Evolutionary conservation across 148 eudicot species (phyloP).

Genomic region (Silene uniflora): DNA sequence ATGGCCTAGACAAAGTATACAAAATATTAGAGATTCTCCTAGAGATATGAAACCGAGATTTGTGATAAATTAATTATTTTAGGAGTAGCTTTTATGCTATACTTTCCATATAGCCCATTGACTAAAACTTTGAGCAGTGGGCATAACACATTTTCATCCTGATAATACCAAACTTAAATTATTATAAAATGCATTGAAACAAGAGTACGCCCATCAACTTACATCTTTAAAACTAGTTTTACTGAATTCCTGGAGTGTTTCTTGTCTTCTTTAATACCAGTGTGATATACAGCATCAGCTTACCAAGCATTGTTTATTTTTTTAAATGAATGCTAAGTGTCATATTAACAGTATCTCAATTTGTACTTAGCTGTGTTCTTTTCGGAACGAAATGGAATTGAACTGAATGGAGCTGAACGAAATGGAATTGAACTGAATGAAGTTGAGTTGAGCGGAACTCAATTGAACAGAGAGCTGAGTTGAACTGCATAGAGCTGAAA

Average conservation of each 20-base stretch:
- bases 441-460: too few species aligned
- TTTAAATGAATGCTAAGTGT: too few species aligned
- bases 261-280: constrained; percentile 13
- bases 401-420: too few species aligned
- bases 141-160: constrained; percentile 1
- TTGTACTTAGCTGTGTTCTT: too few species aligned
- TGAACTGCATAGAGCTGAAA: too few species aligned
- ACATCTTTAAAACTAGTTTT: constrained; percentile 17
- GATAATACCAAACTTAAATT: constrained; percentile 19
- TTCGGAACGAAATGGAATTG: too few species aligned
- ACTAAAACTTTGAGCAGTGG: constrained; percentile 16
- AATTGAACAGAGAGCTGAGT: too few species aligned
- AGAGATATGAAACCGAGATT: constrained; percentile 3
- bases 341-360: too few species aligned
- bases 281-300: background rate
- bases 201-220: background rate
- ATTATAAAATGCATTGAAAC: constrained; percentile 12
- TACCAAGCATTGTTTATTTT: background rate
- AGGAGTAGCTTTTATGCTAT: constrained; percentile 9
- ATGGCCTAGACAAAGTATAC: too few species aligned
- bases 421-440: too few species aligned
- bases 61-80: background rate
- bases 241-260: constrained; percentile 35
- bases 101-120: constrained; percentile 14
- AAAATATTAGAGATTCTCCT: constrained; percentile 3